Evolutionary conservation across 1,284 basidiomycete genomes (phyloP).

Genomic region (Trichosporon sp.): DNA sequence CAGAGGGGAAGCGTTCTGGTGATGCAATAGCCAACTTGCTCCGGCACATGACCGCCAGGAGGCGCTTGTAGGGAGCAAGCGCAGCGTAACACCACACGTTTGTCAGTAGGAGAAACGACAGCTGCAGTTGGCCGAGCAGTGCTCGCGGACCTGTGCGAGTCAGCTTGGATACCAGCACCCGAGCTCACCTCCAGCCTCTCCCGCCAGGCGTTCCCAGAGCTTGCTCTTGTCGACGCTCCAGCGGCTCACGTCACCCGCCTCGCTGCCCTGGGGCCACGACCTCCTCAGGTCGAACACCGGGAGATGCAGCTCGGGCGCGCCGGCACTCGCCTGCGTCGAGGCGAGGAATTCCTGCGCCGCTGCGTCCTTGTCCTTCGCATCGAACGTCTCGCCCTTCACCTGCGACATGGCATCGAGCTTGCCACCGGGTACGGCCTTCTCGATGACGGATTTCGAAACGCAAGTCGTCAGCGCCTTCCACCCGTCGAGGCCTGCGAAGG

Average conservation of each 20-base stretch:
- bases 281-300: constrained; percentile 45
- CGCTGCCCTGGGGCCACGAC: constrained; percentile 48
- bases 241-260: constrained; percentile 48
- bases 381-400: constrained; percentile 26
- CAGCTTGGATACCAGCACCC: background rate
- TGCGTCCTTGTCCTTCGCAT: constrained; percentile 3
- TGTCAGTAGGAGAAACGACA: constrained; percentile 50
- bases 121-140: constrained; percentile 48
- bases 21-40: constrained; percentile 25
- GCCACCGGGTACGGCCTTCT: constrained; percentile 37
- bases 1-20: constrained; percentile 3
- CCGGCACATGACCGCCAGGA: constrained; percentile 45
- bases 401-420: constrained; percentile 39
- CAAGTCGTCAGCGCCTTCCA: constrained; percentile 41
- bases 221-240: constrained; percentile 52
- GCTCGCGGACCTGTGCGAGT: constrained; percentile 35
- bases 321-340: background rate
- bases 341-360: background rate
- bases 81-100: constrained; percentile 50
- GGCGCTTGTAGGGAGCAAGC: constrained; percentile 46
- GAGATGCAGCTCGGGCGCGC: constrained; percentile 30
- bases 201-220: constrained; percentile 40
- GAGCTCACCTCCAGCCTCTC: constrained; percentile 40
- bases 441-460: constrained; percentile 34
- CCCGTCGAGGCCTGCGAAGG: constrained; percentile 33